These are phyloP conservation scores for Sporothrix humicola DNA, from an alignment of 2,329 filamentous ascomycete genomes.

Conservation along the genomic window DNA sequence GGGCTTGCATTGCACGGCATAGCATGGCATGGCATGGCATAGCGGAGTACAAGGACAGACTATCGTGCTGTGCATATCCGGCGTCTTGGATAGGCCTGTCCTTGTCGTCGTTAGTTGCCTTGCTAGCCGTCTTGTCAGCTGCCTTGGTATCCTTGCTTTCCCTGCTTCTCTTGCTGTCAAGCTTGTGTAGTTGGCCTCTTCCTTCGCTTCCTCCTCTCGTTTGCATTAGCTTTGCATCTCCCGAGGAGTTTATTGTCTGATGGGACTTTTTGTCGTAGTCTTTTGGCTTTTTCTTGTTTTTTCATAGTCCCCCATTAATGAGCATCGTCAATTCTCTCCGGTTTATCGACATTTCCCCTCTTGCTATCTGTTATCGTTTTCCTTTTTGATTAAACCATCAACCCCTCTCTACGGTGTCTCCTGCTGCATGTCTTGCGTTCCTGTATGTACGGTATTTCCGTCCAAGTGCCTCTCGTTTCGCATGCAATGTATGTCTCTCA, in stretches of 20 bases:
- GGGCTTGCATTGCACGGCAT: not conserved
- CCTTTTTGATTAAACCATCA: not conserved
- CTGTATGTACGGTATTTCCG: not conserved
- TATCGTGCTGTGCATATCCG: constrained; percentile 2
- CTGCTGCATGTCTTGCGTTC: constrained; percentile 14
- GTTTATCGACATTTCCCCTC: not conserved
- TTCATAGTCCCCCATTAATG: not conserved
- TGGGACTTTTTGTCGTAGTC: not conserved
- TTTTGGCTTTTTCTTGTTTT: not conserved
- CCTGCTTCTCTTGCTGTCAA: too few species aligned
- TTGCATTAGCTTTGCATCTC: constrained; percentile 15
- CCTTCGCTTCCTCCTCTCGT: not conserved
- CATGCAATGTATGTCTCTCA: constrained; percentile 3
- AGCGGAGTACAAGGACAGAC: not conserved
- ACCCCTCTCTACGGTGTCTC: not conserved
- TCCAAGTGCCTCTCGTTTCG: not conserved
- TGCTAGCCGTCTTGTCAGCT: too few species aligned
- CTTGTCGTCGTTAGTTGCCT: not conserved
- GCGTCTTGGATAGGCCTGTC: constrained; percentile 3
- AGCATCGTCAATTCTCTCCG: not conserved
- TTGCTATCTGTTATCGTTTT: not conserved
- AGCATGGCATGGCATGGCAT: too few species aligned
- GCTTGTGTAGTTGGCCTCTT: not conserved
- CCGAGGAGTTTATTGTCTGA: not conserved
- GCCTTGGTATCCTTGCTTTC: not conserved